A percentile compares a stretch with the other conserved stretches of the same genome.
phyloP scores from a whole-genome alignment of 805 yeast species.

The Candida ficus region DNA sequence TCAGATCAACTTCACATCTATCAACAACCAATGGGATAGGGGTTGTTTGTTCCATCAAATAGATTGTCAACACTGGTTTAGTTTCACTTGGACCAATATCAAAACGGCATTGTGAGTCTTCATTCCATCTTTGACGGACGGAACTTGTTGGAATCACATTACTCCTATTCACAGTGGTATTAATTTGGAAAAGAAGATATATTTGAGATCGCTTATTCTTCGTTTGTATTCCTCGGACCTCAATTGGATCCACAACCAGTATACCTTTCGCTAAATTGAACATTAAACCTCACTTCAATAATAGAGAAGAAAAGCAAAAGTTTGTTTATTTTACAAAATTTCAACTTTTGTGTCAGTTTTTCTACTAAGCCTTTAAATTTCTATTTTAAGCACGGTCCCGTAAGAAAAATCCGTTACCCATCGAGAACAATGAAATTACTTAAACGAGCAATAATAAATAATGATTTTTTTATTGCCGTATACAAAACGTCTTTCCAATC shows the following conservation, averaged over 20 bases:
- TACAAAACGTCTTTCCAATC: no score
- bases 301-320: no score
- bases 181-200: slow-evolving; percentile 22
- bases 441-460: neutral
- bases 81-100: slow-evolving; percentile 15
- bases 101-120: slow-evolving; percentile 22
- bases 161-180: slow-evolving; percentile 15
- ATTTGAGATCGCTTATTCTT: slow-evolving; percentile 1
- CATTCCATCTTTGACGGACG: slow-evolving; percentile 12
- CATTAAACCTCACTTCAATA: no score
- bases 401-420: no score
- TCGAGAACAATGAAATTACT: no score
- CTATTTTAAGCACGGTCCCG: no score
- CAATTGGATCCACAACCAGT: slow-evolving; percentile 23
- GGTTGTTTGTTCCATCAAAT: slow-evolving; percentile 15
- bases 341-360: no score
- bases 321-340: no score
- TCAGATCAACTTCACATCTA: slow-evolving; percentile 13
- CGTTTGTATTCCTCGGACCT: slow-evolving; percentile 12
- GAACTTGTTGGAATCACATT: neutral
- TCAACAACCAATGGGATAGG: slow-evolving; percentile 15
- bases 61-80: slow-evolving; percentile 11
- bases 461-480: neutral
- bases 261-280: slow-evolving; percentile 19
- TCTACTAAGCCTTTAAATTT: no score